Evolutionary conservation across 208 protist species (phyloP), one percentile per base, ranked within the genome.

Genomic region (Porcisia deanei): DNA sequence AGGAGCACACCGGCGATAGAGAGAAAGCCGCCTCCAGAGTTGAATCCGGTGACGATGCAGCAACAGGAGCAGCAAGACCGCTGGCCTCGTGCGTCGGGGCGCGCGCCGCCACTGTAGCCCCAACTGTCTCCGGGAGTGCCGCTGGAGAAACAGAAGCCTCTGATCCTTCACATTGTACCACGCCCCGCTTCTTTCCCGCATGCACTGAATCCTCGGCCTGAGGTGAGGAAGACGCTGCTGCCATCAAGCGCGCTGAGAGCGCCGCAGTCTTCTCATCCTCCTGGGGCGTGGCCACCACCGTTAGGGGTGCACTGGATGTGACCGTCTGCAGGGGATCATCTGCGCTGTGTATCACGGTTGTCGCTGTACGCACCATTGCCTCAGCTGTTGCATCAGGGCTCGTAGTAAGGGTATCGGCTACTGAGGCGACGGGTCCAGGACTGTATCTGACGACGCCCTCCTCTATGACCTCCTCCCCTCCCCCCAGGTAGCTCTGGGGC

Each of bases 401-500:
- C 14, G 30, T 41, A 9, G 9, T 9, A 14, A 55, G 43, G 0
- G 66, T 57, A 30, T 71, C n/a, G 9, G 20, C 58, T 22, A 53
- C 39, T 10, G 25, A 16, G 10, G 6, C 9, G 25, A 34, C 41
- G 10, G 71, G 25, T 41, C 76, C 77, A 1, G 73, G 67, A 8
- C 76, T 79, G 69, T 78, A 86, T 64, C 82, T 81, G 34, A 52
- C 39, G 16, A 84, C 58, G 7, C 76, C 79, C 1, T 73, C 81
- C 58, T 75, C 18, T 54, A 92, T 87, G 18, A 86, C 77, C 57
- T 86, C 86, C 82, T 90, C 86, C 47, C 91, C 86, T 41, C 80
- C 66, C 12, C 85, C 84, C 1, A 77, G 76, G 45, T 92, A 89
- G 80, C 87, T 85, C 47, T 82, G 57, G n/a, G 88, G 81, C 59